Evolutionary conservation across 805 yeast species (phyloP).

Genomic region (Maudiozyma bulderi): DNA sequence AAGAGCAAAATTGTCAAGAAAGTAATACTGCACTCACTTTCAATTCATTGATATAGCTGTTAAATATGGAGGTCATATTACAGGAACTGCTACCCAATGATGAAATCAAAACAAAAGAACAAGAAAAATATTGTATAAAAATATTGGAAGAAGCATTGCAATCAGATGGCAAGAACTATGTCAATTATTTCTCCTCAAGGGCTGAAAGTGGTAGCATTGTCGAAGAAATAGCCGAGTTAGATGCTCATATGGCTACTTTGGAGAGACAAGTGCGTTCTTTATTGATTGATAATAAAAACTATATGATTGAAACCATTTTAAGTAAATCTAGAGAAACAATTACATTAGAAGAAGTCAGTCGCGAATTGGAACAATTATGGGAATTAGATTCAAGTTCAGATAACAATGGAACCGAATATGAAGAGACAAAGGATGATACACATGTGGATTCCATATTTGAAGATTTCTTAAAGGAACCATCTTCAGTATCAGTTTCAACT

Average conservation of each 20-base stretch:
- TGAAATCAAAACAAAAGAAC: background rate
- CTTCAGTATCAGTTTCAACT: background rate
- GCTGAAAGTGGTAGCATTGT: constrained; percentile 32
- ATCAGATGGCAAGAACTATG: constrained; percentile 39
- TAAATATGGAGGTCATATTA: constrained; percentile 3
- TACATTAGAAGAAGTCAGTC: constrained; percentile 11
- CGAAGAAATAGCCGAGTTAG: constrained; percentile 69
- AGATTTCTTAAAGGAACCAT: constrained; percentile 6
- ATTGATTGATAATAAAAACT: constrained; percentile 27
- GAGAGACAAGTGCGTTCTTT: constrained; percentile 38
- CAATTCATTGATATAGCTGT: background rate
- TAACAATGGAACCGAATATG: background rate
- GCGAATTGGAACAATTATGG: constrained; percentile 23
- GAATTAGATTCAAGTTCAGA: constrained; percentile 15
- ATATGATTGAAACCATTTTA: constrained; percentile 38
- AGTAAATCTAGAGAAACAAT: constrained; percentile 8
- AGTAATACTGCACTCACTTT: background rate
- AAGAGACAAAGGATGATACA: background rate
- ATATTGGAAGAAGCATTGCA: constrained; percentile 35
- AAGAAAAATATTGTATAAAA: constrained; percentile 23
- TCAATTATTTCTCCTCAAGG: constrained; percentile 33
- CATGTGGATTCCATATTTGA: constrained; percentile 2
- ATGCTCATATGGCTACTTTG: constrained; percentile 40
- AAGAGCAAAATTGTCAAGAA: too few relatives aligned
- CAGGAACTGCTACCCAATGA: background rate